Evolutionary conservation across 345 rosid genomes (phyloP), one percentile per base, ranked within the genome.

Genomic region (Syzygium aromaticum): DNA sequence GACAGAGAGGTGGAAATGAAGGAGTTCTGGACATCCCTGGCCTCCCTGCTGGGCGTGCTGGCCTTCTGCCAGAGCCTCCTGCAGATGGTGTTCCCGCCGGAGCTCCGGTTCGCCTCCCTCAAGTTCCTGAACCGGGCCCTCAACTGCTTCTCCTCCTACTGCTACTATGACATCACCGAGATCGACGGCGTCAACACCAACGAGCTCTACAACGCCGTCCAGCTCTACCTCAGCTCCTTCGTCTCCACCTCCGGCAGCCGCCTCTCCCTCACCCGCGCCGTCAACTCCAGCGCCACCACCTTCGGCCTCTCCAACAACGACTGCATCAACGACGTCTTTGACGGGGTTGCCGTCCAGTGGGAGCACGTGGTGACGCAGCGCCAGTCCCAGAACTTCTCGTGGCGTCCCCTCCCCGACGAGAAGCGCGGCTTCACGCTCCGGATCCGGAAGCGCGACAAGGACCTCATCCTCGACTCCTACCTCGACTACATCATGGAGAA

Each of bases 171-270:
- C 91, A 96, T 96, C 86, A 96, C 99, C 0, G 99, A 98, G 89
- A 95, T 95, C 85, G 98, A 98, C 89, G 99, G 99, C 64, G 98
- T 98, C 25, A 98, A 98, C 94, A 96, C 99, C 90, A 96, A 98
- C 95, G 98, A 98, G 84, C 99, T 98, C 88, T 98, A 98, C 93
- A 93, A 93, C 97, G 99, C 99, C n/a, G 98, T 95, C 87, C 99
- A 98, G 92, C 97, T 98, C 53, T 98, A 98, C 92, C 89, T 98
- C 1, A 94, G 98, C 93, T 93, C 96, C 56, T 94, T 94, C 33
- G 93, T 93, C 43, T 95, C 98, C 57, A 87, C 93, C 91, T 89
- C 95, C 85, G 97, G 96, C 7, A 94, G 93, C 96, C 99, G 97
- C 52, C 64, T 95, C 64, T 95, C 95, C 89, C 98, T 98, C 87